Evolutionary conservation across 176 grass and related monocot genomes (phyloP).

Genomic region (Olyra latifolia): DNA sequence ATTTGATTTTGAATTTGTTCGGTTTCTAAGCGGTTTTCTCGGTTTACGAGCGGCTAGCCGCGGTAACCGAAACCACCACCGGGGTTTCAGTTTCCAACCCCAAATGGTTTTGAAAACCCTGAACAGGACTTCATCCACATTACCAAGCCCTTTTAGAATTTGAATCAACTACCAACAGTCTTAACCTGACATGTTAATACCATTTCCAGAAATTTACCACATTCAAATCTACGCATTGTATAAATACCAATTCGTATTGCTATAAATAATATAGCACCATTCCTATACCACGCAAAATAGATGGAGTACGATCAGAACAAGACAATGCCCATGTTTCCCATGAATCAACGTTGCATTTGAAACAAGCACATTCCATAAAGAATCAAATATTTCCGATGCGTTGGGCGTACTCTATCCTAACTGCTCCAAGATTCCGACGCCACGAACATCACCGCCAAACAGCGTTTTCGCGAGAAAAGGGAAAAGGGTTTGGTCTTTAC

Average conservation of each 20-base stretch:
- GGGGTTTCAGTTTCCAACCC: no score
- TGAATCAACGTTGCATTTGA: background rate
- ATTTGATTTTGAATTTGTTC: no score
- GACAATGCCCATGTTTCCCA: background rate
- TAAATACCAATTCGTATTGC: background rate
- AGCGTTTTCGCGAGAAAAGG: background rate
- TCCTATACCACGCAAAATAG: background rate
- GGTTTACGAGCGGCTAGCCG: no score
- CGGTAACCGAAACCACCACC: no score
- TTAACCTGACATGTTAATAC: background rate
- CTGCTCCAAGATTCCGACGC: background rate
- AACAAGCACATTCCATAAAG: background rate
- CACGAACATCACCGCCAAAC: background rate
- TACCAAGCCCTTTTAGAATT: background rate
- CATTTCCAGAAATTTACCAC: background rate
- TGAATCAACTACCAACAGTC: background rate
- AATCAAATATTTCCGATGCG: background rate
- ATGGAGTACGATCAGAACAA: background rate
- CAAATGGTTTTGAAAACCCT: no score
- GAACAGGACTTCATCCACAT: background rate
- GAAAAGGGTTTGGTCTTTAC: background rate
- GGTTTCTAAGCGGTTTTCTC: no score
- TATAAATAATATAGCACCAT: background rate
- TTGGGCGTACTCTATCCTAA: background rate
- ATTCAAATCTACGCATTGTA: background rate